Conservation (phyloP, 2,329 filamentous ascomycete genomes). For the Hansfordia pulvinata region DNA sequence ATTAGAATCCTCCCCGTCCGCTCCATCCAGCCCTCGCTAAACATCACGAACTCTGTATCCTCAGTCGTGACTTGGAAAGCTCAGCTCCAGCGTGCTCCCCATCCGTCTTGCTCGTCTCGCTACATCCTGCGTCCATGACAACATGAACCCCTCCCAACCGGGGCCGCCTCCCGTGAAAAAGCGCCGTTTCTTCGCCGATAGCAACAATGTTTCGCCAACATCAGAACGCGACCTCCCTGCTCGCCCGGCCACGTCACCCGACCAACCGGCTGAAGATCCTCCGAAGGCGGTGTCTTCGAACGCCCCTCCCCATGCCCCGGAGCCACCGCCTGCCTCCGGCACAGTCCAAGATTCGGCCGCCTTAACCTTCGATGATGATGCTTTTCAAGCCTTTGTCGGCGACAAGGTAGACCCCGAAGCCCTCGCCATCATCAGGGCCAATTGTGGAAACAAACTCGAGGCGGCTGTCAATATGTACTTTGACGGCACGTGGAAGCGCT, state of each 20-base stretch:
- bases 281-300: conserved; percentile 4
- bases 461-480: conserved; percentile 57
- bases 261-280: conserved; percentile 8
- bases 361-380: conserved; percentile 37
- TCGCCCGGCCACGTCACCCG: conserved; percentile 5
- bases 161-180: conserved; percentile 21
- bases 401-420: conserved; percentile 35
- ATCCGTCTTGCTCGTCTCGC: too few species aligned
- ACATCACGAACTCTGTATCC: too few species aligned
- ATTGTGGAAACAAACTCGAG: conserved; percentile 44
- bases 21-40: too few species aligned
- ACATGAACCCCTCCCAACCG: too few species aligned
- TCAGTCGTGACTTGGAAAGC: too few species aligned
- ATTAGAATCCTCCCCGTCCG: too few species aligned
- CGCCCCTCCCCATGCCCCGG: neutral
- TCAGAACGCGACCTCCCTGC: conserved; percentile 3
- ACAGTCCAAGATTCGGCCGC: conserved; percentile 13
- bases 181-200: conserved; percentile 26
- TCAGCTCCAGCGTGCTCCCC: too few species aligned
- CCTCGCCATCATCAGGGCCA: conserved; percentile 34
- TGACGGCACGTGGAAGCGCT: conserved; percentile 51
- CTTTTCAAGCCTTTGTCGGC: conserved; percentile 47
- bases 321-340: conserved; percentile 2
- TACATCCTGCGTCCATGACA: too few species aligned
- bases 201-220: conserved; percentile 11